Evolutionary conservation across 371 early-diverging fungal genomes (phyloP), one percentile per base, ranked within the genome.

Genomic region (Polyrhizophydium stewartii): DNA sequence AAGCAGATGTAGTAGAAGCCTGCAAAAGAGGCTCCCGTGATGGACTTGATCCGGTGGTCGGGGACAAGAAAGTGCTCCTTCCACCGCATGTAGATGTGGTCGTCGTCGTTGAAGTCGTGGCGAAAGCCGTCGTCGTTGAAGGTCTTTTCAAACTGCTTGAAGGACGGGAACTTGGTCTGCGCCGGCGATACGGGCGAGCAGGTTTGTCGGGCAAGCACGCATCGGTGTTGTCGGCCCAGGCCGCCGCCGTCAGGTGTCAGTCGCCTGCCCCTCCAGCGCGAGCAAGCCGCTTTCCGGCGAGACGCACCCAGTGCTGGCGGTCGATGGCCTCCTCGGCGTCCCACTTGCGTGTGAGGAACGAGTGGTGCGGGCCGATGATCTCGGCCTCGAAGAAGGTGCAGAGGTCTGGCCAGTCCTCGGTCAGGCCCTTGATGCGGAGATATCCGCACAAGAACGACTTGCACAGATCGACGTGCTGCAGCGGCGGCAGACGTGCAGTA

Each of bases 1-100:
- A 88, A 94, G 63, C 88, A 89, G 58, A 95, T 92, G 63, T 95
- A 97, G 73, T 97, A 97, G 69, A 96, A 97, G 6, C 97, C 97
- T 16, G 90, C 94, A 80, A 90, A 97, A 2, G 71, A 70, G 7
- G 97, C 97, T 16, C 97, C 97, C 56, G 85, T 73, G 61, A 97
- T 89, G 27, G 77, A 82, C 62, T 77, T 85, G 45, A 96, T 88
- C 58, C 81, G 83, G 77, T 96, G 94, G 78, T 97, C 93, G 32
- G 97, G 96, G 3, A 96, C 93, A 46, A 97, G 72, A 71, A 96
- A 97, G 60, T 89, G 89, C 71, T 97, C 97, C 83, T 81, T 97
- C 96, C 96, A 95, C 35, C 97, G 85, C 97, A 97, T 97, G 70
- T 91, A 97, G 30, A 97, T 74, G 62, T 82, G 84, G 61, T 93